A percentile compares a stretch with the other conserved stretches of the same genome.
phyloP scores from a whole-genome alignment of 1,139 yeast genomes.

The Torulaspora globosa region DNA sequence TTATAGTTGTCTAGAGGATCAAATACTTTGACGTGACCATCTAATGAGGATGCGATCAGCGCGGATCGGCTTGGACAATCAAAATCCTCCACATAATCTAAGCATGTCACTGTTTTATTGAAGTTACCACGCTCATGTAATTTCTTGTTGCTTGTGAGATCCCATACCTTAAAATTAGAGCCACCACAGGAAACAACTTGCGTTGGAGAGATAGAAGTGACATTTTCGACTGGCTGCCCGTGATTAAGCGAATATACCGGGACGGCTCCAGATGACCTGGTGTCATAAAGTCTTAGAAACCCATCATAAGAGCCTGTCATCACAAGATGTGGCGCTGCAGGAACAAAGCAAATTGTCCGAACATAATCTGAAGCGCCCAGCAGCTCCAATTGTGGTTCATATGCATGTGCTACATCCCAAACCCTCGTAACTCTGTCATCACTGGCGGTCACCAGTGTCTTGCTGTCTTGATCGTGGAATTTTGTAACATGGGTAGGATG shows the following conservation, averaged over 20 bases:
- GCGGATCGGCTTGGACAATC: slow-evolving; percentile 63
- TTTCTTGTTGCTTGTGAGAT: slow-evolving; percentile 62
- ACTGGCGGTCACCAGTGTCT: slow-evolving; percentile 77
- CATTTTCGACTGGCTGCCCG: slow-evolving; percentile 80
- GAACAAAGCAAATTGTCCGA: slow-evolving; percentile 75
- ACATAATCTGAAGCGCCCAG: slow-evolving; percentile 85
- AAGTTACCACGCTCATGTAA: slow-evolving; percentile 51
- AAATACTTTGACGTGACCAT: slow-evolving; percentile 94
- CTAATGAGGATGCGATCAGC: slow-evolving; percentile 85
- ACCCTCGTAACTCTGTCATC: slow-evolving; percentile 85
- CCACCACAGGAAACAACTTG: slow-evolving; percentile 85
- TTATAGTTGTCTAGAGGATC: slow-evolving; percentile 79
- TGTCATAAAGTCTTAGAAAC: slow-evolving; percentile 76
- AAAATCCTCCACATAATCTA: slow-evolving; percentile 46
- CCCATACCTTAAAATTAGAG: slow-evolving; percentile 86
- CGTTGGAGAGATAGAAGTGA: slow-evolving; percentile 76
- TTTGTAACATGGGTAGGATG: slow-evolving; percentile 95
- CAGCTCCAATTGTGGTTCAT: slow-evolving; percentile 60
- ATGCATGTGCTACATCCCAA: slow-evolving; percentile 81
- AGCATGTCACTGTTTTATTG: slow-evolving; percentile 87
- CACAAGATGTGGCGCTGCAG: slow-evolving; percentile 54
- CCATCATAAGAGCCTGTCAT: slow-evolving; percentile 97
- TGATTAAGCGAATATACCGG: slow-evolving; percentile 51
- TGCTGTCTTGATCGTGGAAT: slow-evolving; percentile 60
- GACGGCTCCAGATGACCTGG: slow-evolving; percentile 51